phyloP scores from a whole-genome alignment of 106 monocot species.

The Ottelia alismoides region DNA sequence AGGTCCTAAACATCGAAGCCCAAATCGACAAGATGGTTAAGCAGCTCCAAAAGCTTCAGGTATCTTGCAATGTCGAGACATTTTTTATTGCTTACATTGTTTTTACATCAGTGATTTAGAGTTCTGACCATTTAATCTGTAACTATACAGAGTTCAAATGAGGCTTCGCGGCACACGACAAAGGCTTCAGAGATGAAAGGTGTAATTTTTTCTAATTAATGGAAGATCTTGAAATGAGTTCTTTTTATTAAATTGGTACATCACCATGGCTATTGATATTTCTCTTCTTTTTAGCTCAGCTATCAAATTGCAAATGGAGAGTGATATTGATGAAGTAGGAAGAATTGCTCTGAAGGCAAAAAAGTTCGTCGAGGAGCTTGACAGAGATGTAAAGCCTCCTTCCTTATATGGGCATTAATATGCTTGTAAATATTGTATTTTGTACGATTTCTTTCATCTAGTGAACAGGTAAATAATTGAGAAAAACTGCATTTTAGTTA shows the following conservation, averaged over 20 bases:
- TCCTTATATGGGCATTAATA: background rate
- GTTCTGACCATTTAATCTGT: too few relatives aligned
- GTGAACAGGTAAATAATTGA: background rate
- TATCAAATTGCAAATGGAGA: constrained; percentile 51
- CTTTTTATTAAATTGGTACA: background rate
- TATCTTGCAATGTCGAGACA: background rate
- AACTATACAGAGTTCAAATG: constrained; percentile 22
- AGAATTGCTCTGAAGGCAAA: constrained; percentile 33
- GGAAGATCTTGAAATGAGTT: background rate
- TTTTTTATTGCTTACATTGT: background rate
- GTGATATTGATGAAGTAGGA: constrained; percentile 34
- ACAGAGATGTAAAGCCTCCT: constrained; percentile 31
- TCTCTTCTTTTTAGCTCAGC: constrained; percentile 13
- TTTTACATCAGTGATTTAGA: too few relatives aligned
- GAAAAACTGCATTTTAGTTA: too few relatives aligned
- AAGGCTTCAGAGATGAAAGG: constrained; percentile 53
- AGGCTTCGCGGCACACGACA: constrained; percentile 27
- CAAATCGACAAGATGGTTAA: background rate
- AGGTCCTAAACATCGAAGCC: background rate
- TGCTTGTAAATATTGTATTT: background rate
- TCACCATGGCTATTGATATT: background rate
- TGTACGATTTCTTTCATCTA: background rate
- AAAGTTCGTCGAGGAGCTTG: constrained; percentile 43
- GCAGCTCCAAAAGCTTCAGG: constrained; percentile 2
- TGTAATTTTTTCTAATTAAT: constrained; percentile 1